Percentiles rank a stretch among this genome's conserved stretches.
Evolutionary conservation across 2,329 filamentous ascomycete species (phyloP).

Genomic region (Diplodia scrobiculata): DNA sequence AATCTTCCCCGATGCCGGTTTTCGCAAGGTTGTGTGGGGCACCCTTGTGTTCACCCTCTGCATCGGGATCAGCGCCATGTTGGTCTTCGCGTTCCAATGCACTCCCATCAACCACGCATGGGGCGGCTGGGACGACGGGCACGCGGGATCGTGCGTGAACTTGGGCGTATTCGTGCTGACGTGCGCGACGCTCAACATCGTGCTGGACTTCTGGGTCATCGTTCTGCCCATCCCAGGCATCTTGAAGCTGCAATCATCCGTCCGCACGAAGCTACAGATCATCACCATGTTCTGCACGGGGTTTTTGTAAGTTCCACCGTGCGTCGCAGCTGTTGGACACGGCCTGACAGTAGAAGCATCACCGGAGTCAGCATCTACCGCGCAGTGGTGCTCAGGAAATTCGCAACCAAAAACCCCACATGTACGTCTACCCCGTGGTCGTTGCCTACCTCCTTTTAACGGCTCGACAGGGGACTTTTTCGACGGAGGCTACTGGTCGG

Average conservation of each 20-base stretch:
- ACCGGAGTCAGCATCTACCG: constrained; percentile 16
- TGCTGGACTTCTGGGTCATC: constrained; percentile 16
- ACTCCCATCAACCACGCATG: not conserved
- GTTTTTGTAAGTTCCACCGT: not conserved
- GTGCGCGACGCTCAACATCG: not conserved
- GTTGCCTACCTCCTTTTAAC: not conserved
- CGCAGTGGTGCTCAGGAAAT: not conserved
- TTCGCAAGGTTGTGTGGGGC: not conserved
- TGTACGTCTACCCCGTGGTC: not conserved
- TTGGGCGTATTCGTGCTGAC: not conserved
- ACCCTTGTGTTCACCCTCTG: not conserved
- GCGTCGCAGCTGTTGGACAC: rapidly evolving
- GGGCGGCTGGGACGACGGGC: not conserved
- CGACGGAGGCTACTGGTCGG: constrained; percentile 12
- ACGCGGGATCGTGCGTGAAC: not conserved
- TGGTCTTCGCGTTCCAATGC: constrained; percentile 11
- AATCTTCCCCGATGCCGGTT: constrained; percentile 11
- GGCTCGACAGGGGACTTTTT: not conserved
- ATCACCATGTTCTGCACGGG: constrained; percentile 13
- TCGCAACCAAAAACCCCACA: constrained; percentile 8
- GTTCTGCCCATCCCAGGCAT: constrained; percentile 2
- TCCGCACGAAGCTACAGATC: constrained; percentile 9
- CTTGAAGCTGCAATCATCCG: not conserved
- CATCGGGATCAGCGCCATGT: not conserved
- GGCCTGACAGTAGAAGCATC: not conserved